phyloP scores from a whole-genome alignment of 2,329 filamentous ascomycete species.

The Sphaceloma murrayae region DNA sequence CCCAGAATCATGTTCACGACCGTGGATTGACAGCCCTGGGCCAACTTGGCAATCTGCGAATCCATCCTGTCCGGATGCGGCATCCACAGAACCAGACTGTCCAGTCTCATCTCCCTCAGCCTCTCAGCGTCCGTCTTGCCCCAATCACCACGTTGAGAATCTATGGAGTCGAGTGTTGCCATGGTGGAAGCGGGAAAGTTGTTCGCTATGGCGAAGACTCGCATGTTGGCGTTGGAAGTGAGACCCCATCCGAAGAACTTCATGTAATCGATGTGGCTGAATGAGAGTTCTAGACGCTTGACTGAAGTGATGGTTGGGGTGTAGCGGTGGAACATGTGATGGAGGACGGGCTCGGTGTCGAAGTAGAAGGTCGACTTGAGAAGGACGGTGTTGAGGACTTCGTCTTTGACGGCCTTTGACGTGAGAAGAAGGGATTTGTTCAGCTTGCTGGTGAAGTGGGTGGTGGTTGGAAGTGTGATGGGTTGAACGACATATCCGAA shows the following conservation, averaged over 20 bases:
- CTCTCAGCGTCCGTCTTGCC: neutral
- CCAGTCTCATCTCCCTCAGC: neutral
- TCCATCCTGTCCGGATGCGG: neutral
- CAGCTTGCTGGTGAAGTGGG: neutral
- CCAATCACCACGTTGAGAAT: neutral
- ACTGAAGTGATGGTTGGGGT: neutral
- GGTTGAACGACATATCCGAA: constrained; percentile 10
- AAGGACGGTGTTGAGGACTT: neutral
- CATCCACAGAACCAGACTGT: neutral
- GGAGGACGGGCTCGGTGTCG: neutral
- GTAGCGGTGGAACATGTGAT: neutral
- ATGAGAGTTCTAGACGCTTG: constrained; percentile 5
- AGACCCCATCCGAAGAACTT: constrained; percentile 5
- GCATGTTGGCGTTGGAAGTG: neutral
- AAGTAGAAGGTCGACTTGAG: constrained; percentile 2
- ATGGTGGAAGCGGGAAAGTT: too few relatives aligned
- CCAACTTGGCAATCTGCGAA: neutral
- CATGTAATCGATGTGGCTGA: constrained; percentile 12
- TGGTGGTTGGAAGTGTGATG: neutral
- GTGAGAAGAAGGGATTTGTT: constrained; percentile 1
- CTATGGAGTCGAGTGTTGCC: neutral
- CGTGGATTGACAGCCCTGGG: neutral
- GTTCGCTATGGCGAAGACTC: too few relatives aligned
- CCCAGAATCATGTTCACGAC: neutral
- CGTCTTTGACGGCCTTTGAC: constrained; percentile 1